Conservation (phyloP, 768 basidiomycete species). For the Lactifluus echinatus region DNA sequence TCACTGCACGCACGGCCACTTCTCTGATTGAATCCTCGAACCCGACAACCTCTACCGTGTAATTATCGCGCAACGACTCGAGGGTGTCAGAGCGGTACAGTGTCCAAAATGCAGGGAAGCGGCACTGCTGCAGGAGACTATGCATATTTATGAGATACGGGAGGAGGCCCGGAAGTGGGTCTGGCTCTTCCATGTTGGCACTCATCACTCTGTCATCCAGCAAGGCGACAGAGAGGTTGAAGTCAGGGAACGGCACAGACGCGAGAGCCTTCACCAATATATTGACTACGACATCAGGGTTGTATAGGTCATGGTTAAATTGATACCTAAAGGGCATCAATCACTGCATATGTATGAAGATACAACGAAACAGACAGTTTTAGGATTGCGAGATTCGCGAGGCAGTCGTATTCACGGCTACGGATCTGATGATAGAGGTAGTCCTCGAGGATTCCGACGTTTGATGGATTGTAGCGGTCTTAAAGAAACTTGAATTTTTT, state of each 20-base stretch:
- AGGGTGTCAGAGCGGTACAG: conserved; percentile 62
- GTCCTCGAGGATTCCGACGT: conserved; percentile 89
- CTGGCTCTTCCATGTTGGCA: conserved; percentile 62
- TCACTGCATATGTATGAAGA: conserved; percentile 1
- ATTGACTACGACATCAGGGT: conserved; percentile 88
- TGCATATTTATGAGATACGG: conserved; percentile 60
- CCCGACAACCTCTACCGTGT: conserved; percentile 73
- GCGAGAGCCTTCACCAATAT: conserved; percentile 90
- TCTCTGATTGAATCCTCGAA: conserved; percentile 79
- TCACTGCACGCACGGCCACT: conserved; percentile 69
- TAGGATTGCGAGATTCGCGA: conserved; percentile 90
- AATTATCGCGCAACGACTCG: conserved; percentile 72
- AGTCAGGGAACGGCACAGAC: conserved; percentile 82
- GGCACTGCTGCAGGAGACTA: conserved; percentile 69
- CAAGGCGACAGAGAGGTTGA: conserved; percentile 90
- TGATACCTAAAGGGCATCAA: conserved; percentile 57
- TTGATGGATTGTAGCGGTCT: conserved; percentile 98
- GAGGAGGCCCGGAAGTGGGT: conserved; percentile 66
- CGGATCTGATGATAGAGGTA: conserved; percentile 93
- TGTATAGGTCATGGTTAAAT: conserved; percentile 90
- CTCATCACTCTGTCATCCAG: conserved; percentile 62
- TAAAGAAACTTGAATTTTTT: neutral
- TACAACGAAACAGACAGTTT: conserved; percentile 56
- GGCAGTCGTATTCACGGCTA: conserved; percentile 85
- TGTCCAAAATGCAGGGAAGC: conserved; percentile 83